Base-by-base conservation (phyloP, 2,329 filamentous ascomycete species). In the Aspergillus quadrilineatus region DNA sequence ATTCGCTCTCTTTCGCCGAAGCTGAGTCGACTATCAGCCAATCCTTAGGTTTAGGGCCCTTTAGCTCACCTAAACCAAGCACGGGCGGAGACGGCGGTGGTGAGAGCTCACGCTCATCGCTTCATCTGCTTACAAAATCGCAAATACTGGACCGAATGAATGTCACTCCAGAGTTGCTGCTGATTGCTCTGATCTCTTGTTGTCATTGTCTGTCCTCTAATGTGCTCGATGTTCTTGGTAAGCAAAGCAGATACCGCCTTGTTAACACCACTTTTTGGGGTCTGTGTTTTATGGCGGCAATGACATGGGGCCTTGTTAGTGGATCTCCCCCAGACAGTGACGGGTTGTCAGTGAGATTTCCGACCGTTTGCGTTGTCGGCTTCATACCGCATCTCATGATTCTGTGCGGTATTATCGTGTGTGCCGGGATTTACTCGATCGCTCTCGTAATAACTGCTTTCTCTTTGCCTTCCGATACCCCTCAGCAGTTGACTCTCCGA, bases 381-480 rank as follows among this genome's bases (percentile, higher is more conserved):
- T 97, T 97, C 70, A 89, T 97, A 36, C 94, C 94, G 1, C 93
- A 97, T 72, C 81, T 97, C n/a, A 78, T 96, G 26, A 90, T 97
- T 10, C 75, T 97, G 1, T 66, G 83, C 6, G 94, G 93, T 0
- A 96, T 97, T 46, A 57, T 85, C 4, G 77, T 88, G 14, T 97
- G 94, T 69, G 80, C 84, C 2, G 68, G 80, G 6, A 95, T 99
- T 47, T 97, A 97, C 69, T 76, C 77, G 0, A 66, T 94, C 22
- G 92, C 93, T 3, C 77, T 97, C 29, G 56, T 87, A 0, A 80
- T 97, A 5, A 93, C 91, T 0, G 88, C 89, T 0, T 70, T 90
- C 39, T 87, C 86, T 1, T 77, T 86, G 4, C 85, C 86, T 8
- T 75, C 79, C 5, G 79, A 79, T 34, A 73, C 77, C 51, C 72